Conservation (phyloP, 257 asterid species). For the Rehmannia glutinosa region DNA sequence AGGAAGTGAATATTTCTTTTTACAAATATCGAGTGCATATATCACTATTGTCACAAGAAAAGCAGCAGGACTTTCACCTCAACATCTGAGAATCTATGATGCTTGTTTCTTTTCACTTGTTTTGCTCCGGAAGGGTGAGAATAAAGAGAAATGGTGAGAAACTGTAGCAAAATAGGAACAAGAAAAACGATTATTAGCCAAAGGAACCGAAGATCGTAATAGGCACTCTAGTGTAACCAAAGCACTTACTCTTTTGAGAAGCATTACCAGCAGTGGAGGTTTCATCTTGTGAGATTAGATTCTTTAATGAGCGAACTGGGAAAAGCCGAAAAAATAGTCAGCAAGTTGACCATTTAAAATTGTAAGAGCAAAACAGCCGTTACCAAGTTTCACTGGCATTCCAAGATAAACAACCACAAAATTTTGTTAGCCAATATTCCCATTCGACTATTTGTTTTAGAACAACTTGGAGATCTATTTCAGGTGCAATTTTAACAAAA, state of each 20-base stretch:
- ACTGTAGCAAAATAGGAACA: slow-evolving; percentile 32
- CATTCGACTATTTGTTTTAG: no score
- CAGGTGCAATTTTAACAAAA: no score
- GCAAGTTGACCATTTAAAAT: not conserved
- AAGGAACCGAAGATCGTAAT: slow-evolving; percentile 7
- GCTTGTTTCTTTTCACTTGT: slow-evolving; percentile 50
- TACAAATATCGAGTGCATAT: not conserved
- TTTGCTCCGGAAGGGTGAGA: slow-evolving; percentile 66
- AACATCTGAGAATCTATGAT: slow-evolving; percentile 13
- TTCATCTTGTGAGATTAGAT: slow-evolving; percentile 60
- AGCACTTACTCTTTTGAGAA: slow-evolving; percentile 57
- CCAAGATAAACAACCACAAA: no score
- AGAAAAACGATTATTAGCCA: not conserved
- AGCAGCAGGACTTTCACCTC: not conserved
- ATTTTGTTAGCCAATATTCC: no score
- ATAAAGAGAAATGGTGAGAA: slow-evolving; percentile 61
- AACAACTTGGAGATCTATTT: no score
- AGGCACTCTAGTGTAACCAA: not conserved
- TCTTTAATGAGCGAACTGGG: slow-evolving; percentile 60
- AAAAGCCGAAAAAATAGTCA: not conserved
- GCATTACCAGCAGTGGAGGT: slow-evolving; percentile 36
- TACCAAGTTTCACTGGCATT: no score
- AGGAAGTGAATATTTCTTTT: not conserved
- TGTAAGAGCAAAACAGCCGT: not conserved
- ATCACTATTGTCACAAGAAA: not conserved